These are phyloP conservation scores for Sarcodon aspratus DNA, from an alignment of 768 basidiomycete genomes.

Conservation along the genomic window DNA sequence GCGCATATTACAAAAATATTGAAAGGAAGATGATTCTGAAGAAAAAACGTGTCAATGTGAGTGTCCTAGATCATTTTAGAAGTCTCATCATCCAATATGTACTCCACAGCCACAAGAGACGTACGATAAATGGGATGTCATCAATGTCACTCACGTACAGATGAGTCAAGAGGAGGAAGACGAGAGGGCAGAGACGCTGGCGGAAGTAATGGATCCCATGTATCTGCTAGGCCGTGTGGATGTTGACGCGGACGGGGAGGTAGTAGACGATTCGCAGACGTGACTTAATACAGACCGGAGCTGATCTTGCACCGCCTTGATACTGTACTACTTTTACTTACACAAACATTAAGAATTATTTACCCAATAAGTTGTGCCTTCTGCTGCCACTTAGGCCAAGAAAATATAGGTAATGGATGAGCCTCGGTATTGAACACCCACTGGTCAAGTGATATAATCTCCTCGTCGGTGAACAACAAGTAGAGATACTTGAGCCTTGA, in stretches of 20 bases:
- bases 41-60: slow-evolving; percentile 72
- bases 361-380: background rate
- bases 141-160: slow-evolving; percentile 57
- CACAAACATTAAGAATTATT: no score
- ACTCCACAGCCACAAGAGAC: slow-evolving; percentile 47
- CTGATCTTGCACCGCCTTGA: no score
- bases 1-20: slow-evolving; percentile 85
- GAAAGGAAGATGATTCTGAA: slow-evolving; percentile 83
- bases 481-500: slow-evolving; percentile 58
- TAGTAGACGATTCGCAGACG: slow-evolving; percentile 41
- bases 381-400: slow-evolving; percentile 44
- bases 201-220: slow-evolving; percentile 65
- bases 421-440: slow-evolving; percentile 45
- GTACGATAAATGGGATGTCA: slow-evolving; percentile 79
- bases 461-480: slow-evolving; percentile 54
- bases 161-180: slow-evolving; percentile 68
- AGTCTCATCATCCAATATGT: slow-evolving; percentile 3
- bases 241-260: slow-evolving; percentile 35
- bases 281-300: background rate
- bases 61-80: slow-evolving; percentile 12
- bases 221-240: slow-evolving; percentile 36
- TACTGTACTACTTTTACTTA: no score
- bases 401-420: slow-evolving; percentile 63
- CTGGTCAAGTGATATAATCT: slow-evolving; percentile 35
- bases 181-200: slow-evolving; percentile 68